Conservation (phyloP, 129 eudicot genomes). For the Lactuca saligna region DNA sequence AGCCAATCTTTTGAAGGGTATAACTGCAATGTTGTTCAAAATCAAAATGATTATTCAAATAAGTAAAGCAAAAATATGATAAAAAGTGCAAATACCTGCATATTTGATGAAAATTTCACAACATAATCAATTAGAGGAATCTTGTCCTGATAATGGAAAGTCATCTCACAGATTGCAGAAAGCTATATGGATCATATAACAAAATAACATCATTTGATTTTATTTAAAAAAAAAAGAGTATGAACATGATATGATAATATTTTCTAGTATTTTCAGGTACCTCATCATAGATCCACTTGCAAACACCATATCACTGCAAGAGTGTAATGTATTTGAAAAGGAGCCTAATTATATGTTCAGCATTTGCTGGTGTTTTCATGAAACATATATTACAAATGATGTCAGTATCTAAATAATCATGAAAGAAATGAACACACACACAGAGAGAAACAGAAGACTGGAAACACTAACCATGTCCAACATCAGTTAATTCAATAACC, state of each 20-base stretch:
- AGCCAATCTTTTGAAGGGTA: constrained; percentile 91
- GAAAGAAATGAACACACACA: too few species aligned
- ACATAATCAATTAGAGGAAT: constrained; percentile 79
- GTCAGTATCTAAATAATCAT: too few species aligned
- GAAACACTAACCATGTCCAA: too few species aligned
- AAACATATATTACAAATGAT: too few species aligned
- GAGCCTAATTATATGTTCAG: too few species aligned
- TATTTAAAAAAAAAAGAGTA: background rate
- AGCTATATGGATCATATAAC: too few species aligned
- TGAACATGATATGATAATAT: background rate
- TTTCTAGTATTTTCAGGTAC: constrained; percentile 27
- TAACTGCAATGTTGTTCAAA: constrained; percentile 43
- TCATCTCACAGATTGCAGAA: too few species aligned
- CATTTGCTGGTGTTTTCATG: too few species aligned
- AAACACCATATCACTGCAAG: constrained; percentile 77
- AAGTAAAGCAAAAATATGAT: background rate
- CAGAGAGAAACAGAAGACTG: too few species aligned
- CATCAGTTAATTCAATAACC: too few species aligned
- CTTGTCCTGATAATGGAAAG: constrained; percentile 90
- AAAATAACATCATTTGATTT: constrained; percentile 29
- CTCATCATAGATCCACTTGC: constrained; percentile 96
- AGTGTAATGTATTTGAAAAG: constrained; percentile 79
- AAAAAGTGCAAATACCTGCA: too few species aligned
- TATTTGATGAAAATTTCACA: constrained; percentile 62
- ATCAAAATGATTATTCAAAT: background rate